These are phyloP conservation scores for Xylariaceae sp. DNA, from an alignment of 2,329 filamentous ascomycete species.

Conservation along the genomic window DNA sequence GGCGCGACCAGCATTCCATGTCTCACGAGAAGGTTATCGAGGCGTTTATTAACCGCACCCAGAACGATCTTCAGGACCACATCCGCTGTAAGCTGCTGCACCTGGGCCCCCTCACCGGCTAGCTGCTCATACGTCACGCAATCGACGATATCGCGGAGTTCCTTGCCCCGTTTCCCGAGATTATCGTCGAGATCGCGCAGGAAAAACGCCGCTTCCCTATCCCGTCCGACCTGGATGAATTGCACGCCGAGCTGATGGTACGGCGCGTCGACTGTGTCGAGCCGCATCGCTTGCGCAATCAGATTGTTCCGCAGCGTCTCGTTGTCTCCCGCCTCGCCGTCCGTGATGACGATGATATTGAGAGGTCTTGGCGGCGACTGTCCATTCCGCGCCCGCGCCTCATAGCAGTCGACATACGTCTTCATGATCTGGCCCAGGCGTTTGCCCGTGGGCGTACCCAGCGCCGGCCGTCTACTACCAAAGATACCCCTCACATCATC, in stretches of 20 bases:
- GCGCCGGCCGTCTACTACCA: slow-evolving; percentile 55
- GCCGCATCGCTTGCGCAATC: slow-evolving; percentile 58
- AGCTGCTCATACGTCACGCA: slow-evolving; percentile 48
- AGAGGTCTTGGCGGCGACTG: slow-evolving; percentile 61
- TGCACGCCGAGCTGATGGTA: slow-evolving; percentile 85
- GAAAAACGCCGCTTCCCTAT: slow-evolving; percentile 57
- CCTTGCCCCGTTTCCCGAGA: slow-evolving; percentile 25
- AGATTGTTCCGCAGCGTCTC: slow-evolving; percentile 58
- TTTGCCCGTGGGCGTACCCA: slow-evolving; percentile 68
- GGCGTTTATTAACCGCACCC: slow-evolving; percentile 64
- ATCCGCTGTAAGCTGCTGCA: slow-evolving; percentile 10
- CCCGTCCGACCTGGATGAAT: slow-evolving; percentile 89
- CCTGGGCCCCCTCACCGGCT: neutral
- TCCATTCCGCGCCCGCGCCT: slow-evolving; percentile 34
- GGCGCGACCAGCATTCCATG: slow-evolving; percentile 9
- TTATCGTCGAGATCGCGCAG: slow-evolving; percentile 69
- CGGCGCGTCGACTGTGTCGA: slow-evolving; percentile 65
- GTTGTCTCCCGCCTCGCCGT: slow-evolving; percentile 77
- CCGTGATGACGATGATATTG: slow-evolving; percentile 90
- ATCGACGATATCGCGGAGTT: slow-evolving; percentile 83
- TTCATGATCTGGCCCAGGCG: slow-evolving; percentile 66
- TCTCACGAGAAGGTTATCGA: slow-evolving; percentile 44
- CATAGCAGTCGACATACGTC: slow-evolving; percentile 61
- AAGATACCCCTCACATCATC: slow-evolving; percentile 65
- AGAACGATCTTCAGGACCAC: slow-evolving; percentile 68